A percentile compares a stretch with the other conserved stretches of the same genome.
phyloP scores from a whole-genome alignment of 2,329 filamentous ascomycete species.

The Aureobasidium sp. region DNA sequence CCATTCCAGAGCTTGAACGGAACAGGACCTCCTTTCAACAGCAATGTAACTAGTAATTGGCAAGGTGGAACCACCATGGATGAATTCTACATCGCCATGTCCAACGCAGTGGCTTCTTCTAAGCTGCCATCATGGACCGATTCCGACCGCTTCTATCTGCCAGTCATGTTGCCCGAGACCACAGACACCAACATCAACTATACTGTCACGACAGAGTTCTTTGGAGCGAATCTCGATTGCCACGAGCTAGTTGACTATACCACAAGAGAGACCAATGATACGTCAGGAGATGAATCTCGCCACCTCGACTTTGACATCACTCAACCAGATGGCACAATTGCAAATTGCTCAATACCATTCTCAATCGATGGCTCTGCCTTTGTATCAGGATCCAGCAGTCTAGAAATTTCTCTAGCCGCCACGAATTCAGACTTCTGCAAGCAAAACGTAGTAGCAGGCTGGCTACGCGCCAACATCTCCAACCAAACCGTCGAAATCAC shows the following conservation, averaged over 20 bases:
- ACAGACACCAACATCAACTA: slow-evolving; percentile 18
- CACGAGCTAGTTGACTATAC: slow-evolving; percentile 18
- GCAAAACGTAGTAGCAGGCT: not conserved
- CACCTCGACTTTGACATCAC: not conserved
- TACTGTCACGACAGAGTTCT: slow-evolving; percentile 27
- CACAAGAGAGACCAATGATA: not conserved
- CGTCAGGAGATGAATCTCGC: not conserved
- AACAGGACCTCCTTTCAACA: not conserved
- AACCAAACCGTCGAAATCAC: not conserved
- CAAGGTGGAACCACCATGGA: slow-evolving; percentile 22
- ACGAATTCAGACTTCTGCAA: not conserved
- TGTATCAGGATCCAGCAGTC: not conserved
- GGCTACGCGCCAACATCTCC: not conserved
- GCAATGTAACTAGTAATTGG: not conserved
- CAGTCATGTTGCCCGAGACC: slow-evolving; percentile 19
- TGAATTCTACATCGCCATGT: slow-evolving; percentile 38
- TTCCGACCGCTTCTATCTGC: slow-evolving; percentile 40
- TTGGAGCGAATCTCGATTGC: slow-evolving; percentile 34
- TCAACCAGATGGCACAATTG: slow-evolving; percentile 22
- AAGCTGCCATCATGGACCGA: slow-evolving; percentile 47
- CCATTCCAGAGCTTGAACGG: slow-evolving; percentile 21
- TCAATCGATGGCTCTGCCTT: not conserved
- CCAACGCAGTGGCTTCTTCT: slow-evolving; percentile 41
- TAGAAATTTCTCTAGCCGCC: not conserved
- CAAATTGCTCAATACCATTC: slow-evolving; percentile 28